A percentile compares a stretch with the other conserved stretches of the same genome.
phyloP scores from a whole-genome alignment of 495 filamentous ascomycete genomes.

The Neurospora intermedia region DNA sequence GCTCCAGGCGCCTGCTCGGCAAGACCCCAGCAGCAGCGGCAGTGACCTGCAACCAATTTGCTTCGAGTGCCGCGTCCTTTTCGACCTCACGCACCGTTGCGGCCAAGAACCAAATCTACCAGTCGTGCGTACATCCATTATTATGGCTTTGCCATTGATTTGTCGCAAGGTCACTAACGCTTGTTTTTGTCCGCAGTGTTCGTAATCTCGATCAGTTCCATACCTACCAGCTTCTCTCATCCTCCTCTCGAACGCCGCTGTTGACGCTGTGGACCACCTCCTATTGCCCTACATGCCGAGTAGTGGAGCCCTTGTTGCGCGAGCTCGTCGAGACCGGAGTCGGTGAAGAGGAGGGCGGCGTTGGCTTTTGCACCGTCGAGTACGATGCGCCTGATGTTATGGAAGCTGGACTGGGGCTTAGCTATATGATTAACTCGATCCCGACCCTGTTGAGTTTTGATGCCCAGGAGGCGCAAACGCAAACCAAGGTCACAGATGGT shows the following conservation, averaged over 20 bases:
- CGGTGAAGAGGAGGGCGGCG: conserved; percentile 49
- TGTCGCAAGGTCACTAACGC: neutral
- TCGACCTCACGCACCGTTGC: conserved; percentile 16
- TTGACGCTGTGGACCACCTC: conserved; percentile 62
- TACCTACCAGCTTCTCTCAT: conserved; percentile 47
- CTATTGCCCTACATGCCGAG: conserved; percentile 50
- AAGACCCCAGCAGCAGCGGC: neutral
- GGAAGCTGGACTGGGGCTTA: conserved; percentile 39
- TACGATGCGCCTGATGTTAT: conserved; percentile 49
- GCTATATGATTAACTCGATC: conserved; percentile 52
- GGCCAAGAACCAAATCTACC: conserved; percentile 36
- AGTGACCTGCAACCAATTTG: neutral
- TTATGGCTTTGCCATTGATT: neutral
- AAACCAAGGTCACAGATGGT: conserved; percentile 44
- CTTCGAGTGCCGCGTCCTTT: conserved; percentile 12
- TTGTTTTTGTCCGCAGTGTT: conserved; percentile 29
- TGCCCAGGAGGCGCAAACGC: conserved; percentile 44
- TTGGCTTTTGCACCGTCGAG: conserved; percentile 52
- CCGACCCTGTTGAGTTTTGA: conserved; percentile 61
- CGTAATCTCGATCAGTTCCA: conserved; percentile 50
- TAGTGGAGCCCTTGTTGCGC: conserved; percentile 42
- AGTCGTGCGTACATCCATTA: conserved; percentile 25
- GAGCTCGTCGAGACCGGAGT: conserved; percentile 43
- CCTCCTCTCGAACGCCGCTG: conserved; percentile 46
- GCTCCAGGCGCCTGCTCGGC: conserved; percentile 1